Base-by-base conservation (phyloP, 176 grass and related monocot genomes). In the Oropetium thomaeum region DNA sequence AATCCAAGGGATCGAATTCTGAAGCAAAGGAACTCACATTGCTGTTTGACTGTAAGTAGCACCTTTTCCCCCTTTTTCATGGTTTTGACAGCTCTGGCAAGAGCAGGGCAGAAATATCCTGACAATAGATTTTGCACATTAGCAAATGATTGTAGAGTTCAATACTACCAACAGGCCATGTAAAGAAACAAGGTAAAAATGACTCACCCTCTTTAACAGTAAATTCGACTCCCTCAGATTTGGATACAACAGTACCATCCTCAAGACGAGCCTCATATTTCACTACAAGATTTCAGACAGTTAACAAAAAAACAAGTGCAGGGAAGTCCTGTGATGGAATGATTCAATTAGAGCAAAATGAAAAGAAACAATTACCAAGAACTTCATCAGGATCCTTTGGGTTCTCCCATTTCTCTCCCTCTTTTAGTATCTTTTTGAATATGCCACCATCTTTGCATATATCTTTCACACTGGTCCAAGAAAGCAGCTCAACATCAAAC, bases 321-420 rank as follows among this genome's bases (percentile, higher is more conserved):
- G 4, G 26, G 1, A 61, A 32, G 23, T 25, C 16, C 20, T 42
- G 51, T 23, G 16, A 43, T 30, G 19, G 1, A 57, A 44, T 16
- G 11, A 57, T 45, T 19, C 33, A 44, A 35, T 67, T 37, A 13
- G 23, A 57, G 12, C 53, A 27, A 11, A 79, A 35, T 27, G 3
- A 12, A 27, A 74, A 35, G 74, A 86, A 38, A n/a, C n/a, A 67
- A 32, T 58, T 90, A 99, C 96, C 96, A 77, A 99, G 70, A 44
- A 99, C 92, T 96, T 99, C 92, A 69, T 96, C 95, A 1, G 76
- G 87, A 76, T 99, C 92, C 62, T 92, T 99, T n/a, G 89, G 92
- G 65, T 87, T 99, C 73, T 96, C 96, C 96, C 96, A 99, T 75
- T 99, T 99, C 39, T 92, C 89, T 28, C 96, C 96, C 76, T 90